Evolutionary conservation across 2,329 filamentous ascomycete genomes (phyloP), one percentile per base, ranked within the genome.

Genomic region (Alternaria triticina): DNA sequence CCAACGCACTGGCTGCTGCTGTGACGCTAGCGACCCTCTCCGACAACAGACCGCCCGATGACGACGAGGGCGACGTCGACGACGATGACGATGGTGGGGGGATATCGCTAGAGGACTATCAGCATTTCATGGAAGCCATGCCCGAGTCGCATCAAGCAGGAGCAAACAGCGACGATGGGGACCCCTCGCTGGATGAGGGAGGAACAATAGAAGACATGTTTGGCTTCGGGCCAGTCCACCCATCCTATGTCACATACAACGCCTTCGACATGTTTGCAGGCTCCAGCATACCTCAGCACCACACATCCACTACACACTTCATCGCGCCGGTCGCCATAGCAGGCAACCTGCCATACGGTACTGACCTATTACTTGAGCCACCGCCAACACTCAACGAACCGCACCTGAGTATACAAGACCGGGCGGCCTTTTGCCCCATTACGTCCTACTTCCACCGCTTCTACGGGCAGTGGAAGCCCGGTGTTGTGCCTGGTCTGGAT

Each of bases 21-120:
- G 64, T 70, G 17, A 73, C 73, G 3, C 74, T 76, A 52, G 70
- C 76, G 54, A 68, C 73, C 8, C 72, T 75, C 57, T 70, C 73
- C 15, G 74, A 74, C 66, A 74, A 65, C 67, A 69, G 74, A 27
- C 72, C 75, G 50, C 62, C 71, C 61, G 51, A 51, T 45, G 25
- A 44, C 12, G 67, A 59, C 36, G 43, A 59, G 15, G 67, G 66
- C 23, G 56, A 67, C 23, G 45, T 8, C 25, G 40, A 51, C 17
- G 61, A 59, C 23, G 46, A 72, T 47, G 70, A 69, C 33, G 57
- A 67, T 40, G 62, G 60, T 47, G 75, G 74, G 55, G 76, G 74
- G n/a, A 73, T 77, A 62, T 67, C 73, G 12, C 64, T 78, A 67
- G 57, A 57, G 55, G 66, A 70, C 55, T 62, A 66, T 22, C 58